Evolutionary conservation across 2,329 filamentous ascomycete species (phyloP).

Genomic region (Trichoderma lentiforme): DNA sequence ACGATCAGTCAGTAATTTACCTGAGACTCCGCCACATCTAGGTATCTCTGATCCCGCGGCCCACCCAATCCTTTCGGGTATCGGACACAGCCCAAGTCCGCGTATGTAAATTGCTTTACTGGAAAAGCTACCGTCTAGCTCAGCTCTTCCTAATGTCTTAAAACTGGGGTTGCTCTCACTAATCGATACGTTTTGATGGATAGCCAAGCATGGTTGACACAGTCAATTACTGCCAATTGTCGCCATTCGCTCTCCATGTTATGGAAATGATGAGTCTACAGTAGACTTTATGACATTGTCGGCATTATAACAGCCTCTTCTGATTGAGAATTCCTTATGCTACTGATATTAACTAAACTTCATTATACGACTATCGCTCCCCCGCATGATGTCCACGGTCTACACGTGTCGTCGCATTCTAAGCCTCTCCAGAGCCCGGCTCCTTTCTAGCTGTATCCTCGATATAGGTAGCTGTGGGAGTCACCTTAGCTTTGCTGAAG

Average conservation of each 20-base stretch:
- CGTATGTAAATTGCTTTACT: not conserved
- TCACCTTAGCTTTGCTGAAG: constrained; percentile 14
- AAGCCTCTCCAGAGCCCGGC: not conserved
- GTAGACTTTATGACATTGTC: not conserved
- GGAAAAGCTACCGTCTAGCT: not conserved
- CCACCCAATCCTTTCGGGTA: not conserved
- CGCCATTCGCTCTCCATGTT: not conserved
- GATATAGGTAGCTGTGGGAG: not conserved
- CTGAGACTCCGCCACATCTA: not conserved
- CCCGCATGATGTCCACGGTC: not conserved
- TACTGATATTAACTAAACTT: not conserved
- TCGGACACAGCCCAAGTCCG: not conserved
- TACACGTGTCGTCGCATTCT: not conserved
- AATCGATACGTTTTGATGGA: not conserved
- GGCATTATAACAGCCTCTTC: not conserved
- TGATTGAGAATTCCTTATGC: not conserved
- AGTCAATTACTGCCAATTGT: not conserved
- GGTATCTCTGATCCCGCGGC: not conserved
- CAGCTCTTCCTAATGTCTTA: not conserved
- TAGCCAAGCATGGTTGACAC: no score
- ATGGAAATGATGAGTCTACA: not conserved
- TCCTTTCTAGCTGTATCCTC: not conserved
- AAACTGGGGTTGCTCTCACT: not conserved
- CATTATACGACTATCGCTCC: not conserved
- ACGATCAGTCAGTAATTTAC: not conserved